A percentile compares a stretch with the other conserved stretches of the same genome.
phyloP scores from a whole-genome alignment of 345 rosid species.

The Moricandia moricandioides region DNA sequence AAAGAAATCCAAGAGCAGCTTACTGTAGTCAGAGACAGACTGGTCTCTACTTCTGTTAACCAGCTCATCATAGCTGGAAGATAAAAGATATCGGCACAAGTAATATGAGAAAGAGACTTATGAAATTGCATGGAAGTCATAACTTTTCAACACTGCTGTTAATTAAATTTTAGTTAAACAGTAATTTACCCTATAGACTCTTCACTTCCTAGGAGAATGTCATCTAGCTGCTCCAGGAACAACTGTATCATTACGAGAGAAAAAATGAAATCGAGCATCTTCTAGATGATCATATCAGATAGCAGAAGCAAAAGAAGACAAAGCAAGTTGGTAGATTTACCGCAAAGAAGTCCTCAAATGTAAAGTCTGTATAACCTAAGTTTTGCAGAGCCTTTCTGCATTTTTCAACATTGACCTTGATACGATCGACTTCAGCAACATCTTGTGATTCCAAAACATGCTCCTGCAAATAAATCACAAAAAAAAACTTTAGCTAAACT shows the following conservation, averaged over 20 bases:
- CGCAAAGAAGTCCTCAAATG: conserved; percentile 96
- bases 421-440: conserved; percentile 73
- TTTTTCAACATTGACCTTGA: conserved; percentile 80
- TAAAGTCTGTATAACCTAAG: conserved; percentile 88
- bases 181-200: conserved; percentile 61
- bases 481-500: conserved; percentile 28
- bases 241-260: conserved; percentile 48
- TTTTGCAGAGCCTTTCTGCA: conserved; percentile 86
- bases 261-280: not conserved
- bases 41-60: conserved; percentile 80
- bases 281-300: not conserved
- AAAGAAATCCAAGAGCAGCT: conserved; percentile 34
- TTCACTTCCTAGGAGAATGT: conserved; percentile 77
- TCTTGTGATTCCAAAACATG: conserved; percentile 82
- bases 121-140: conserved; percentile 5
- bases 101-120: conserved; percentile 7
- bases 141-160: conserved; percentile 5
- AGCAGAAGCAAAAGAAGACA: not conserved
- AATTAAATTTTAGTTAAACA: not conserved
- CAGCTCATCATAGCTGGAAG: conserved; percentile 76
- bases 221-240: conserved; percentile 90
- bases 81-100: conserved; percentile 19
- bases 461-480: conserved; percentile 51
- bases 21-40: conserved; percentile 88
- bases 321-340: conserved; percentile 39